phyloP scores from a whole-genome alignment of 495 filamentous ascomycete genomes.

The Penicillium steckii region DNA sequence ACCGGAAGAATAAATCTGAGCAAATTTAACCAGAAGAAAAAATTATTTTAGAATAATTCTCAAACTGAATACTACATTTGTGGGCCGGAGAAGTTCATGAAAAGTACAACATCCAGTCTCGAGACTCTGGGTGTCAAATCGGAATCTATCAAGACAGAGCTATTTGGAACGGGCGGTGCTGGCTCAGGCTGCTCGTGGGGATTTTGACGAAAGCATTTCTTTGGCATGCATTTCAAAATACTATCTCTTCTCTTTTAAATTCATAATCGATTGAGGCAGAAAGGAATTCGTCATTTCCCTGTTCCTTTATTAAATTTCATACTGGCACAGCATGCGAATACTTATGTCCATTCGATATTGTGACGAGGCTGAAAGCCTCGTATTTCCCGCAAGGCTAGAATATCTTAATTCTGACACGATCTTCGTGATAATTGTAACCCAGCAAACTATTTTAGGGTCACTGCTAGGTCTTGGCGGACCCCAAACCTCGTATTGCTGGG shows the following conservation, averaged over 20 bases:
- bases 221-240: constrained; percentile 2
- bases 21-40: constrained; percentile 46
- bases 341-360: too few species aligned
- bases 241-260: neutral
- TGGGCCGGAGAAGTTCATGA: constrained; percentile 68
- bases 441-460: constrained; percentile 1
- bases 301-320: too few species aligned
- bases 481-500: constrained; percentile 6
- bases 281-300: too few species aligned
- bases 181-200: too few species aligned
- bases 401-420: neutral
- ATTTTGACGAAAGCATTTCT: neutral
- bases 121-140: constrained; percentile 48
- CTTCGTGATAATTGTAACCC: neutral
- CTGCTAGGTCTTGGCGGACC: neutral
- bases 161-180: constrained; percentile 64
- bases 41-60: constrained; percentile 53
- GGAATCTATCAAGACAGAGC: constrained; percentile 61
- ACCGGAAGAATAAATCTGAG: constrained; percentile 54
- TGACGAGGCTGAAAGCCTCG: too few species aligned
- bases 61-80: constrained; percentile 67
- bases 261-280: neutral
- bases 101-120: constrained; percentile 48
- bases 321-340: too few species aligned
- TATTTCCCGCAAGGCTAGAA: too few species aligned